These are phyloP conservation scores for Cichorium intybus DNA, from an alignment of 140 eudicot genomes.

Conservation along the genomic window DNA sequence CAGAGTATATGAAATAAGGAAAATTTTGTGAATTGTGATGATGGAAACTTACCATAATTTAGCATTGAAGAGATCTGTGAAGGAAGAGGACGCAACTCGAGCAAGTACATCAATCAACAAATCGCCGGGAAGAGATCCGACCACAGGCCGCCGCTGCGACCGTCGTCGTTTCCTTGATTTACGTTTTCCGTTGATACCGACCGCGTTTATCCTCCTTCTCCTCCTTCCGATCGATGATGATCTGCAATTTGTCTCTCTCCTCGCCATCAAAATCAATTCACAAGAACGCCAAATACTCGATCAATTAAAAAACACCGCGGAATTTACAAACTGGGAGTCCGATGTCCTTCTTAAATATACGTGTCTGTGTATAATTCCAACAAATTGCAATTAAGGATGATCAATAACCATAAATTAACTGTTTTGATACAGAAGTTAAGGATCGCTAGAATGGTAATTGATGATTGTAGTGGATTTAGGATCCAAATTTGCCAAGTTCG, in stretches of 20 bases:
- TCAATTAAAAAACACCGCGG: neutral
- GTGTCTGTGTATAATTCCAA: neutral
- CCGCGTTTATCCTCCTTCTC: constrained; percentile 16
- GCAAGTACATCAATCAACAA: constrained; percentile 34
- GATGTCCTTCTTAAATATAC: neutral
- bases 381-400: constrained; percentile 9
- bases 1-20: neutral
- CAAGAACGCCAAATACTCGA: neutral
- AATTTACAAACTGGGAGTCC: neutral
- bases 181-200: neutral
- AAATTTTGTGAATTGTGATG: neutral
- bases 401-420: constrained; percentile 10
- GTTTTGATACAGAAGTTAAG: neutral
- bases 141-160: constrained; percentile 22
- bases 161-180: constrained; percentile 11
- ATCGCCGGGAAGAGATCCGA: constrained; percentile 44
- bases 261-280: constrained; percentile 4
- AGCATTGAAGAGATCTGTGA: constrained; percentile 50
- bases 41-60: constrained; percentile 33
- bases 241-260: constrained; percentile 9
- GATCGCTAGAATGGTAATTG: constrained; percentile 6
- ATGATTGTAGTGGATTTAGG: constrained; percentile 13
- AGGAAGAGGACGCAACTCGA: constrained; percentile 48
- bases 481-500: neutral
- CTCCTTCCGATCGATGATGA: constrained; percentile 25